These are phyloP conservation scores for Metroxylon sagu DNA, from an alignment of 176 grass and related monocot genomes.

Conservation along the genomic window DNA sequence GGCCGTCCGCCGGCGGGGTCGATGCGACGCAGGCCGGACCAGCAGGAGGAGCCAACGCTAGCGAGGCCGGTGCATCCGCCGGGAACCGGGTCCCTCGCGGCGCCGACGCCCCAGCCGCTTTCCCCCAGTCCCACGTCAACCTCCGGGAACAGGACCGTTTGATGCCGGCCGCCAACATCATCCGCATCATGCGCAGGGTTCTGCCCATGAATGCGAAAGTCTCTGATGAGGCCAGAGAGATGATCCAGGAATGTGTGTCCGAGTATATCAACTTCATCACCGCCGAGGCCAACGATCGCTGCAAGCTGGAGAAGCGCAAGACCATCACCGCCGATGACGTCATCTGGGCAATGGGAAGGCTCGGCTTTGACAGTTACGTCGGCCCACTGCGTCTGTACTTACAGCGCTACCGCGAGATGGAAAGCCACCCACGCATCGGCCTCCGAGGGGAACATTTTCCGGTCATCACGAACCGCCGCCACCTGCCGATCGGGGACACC, in stretches of 20 bases:
- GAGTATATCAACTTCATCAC: slow-evolving; percentile 94
- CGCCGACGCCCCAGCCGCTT: neutral
- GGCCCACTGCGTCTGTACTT: slow-evolving; percentile 54
- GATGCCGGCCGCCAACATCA: slow-evolving; percentile 77
- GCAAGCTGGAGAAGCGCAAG: slow-evolving; percentile 60
- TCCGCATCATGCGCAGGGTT: slow-evolving; percentile 64
- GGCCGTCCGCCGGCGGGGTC: no score
- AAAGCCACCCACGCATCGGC: slow-evolving; percentile 36
- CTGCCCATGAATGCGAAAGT: slow-evolving; percentile 65
- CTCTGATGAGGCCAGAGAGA: slow-evolving; percentile 65
- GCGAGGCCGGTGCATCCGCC: no score
- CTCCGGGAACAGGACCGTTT: slow-evolving; percentile 61
- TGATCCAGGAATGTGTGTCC: slow-evolving; percentile 71
- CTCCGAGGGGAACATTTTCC: neutral
- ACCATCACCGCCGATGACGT: slow-evolving; percentile 81
- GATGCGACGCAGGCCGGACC: no score
- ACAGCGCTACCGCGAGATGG: slow-evolving; percentile 58
- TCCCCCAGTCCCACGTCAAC: neutral
- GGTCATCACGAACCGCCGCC: slow-evolving; percentile 12
- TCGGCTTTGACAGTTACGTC: slow-evolving; percentile 73
- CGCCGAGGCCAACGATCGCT: slow-evolving; percentile 76
- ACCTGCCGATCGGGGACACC: neutral
- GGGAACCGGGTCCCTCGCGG: no score
- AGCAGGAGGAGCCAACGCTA: no score
- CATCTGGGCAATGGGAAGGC: slow-evolving; percentile 67